Base-by-base conservation (phyloP, 2,329 filamentous ascomycete genomes). In the Pseudocercospora vitis region DNA sequence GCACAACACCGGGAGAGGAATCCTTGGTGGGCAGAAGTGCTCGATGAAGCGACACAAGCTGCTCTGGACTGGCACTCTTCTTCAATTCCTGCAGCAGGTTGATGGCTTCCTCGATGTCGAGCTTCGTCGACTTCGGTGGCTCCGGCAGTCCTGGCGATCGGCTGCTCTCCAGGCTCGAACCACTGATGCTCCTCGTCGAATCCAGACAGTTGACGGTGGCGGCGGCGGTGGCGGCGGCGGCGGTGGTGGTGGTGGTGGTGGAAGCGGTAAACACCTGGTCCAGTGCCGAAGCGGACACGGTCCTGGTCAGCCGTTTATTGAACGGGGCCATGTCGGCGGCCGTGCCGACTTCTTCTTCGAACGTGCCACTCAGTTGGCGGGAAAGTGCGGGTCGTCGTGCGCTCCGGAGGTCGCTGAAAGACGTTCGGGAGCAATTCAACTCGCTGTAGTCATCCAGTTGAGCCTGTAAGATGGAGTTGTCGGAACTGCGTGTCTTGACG, bases 51-150 rank as follows among this genome's bases (percentile, higher is more conserved):
- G 76, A 74, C 19, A 74, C 75, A 26, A 78, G 65, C 52, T 78
- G 74, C 49, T 78, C 75, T 1, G 75, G 75, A 4, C 74, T 72
- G 1, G 74, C 76, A 37, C 68, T 76, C 63, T 74, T 77, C 63
- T 74, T 75, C 53, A 78, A 67, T 61, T 78, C 71, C 52, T 78
- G 72, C 55, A 78, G 58, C 29, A 79, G 65, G 23, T 66, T 66
- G 32, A 78, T 74, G 4, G 76, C 75, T 8, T 73, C 69, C 32
- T 73, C 72, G 29, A 78, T 55, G 54, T 79, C 76, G 32, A 76
- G 68, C 7, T 66, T 63, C 16, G 45, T 50, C 29, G 21, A 63
- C 28, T 52, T 66, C 3, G 68, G 46, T 42, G 48, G 31, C 1
- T 18, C 52, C 5, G 52, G 52, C 29, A 51, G 18, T 11, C 39